Base-by-base conservation (phyloP, 768 basidiomycete genomes). In the Pleurotus cornucopiae region DNA sequence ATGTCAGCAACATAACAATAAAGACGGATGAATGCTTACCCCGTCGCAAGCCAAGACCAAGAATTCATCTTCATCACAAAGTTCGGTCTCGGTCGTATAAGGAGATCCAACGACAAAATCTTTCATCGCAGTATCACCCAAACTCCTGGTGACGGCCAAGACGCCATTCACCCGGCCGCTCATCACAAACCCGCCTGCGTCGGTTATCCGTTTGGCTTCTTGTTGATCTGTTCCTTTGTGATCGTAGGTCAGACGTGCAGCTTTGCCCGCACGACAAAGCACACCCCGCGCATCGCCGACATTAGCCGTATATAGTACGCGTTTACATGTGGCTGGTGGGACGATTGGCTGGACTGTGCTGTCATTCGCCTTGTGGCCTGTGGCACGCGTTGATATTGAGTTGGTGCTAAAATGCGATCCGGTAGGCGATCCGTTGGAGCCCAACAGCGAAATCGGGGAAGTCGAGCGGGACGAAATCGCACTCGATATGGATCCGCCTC, bases 101-200 rank as follows among this genome's bases (percentile, higher is more conserved):
- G 97, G 97, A 25, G 91, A 83, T 1, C 97, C 97, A 47, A 98
- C 97, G 9, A 99, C 97, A 68, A 95, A 99, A 65, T 99, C 97
- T 72, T 99, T 99, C 97, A 99, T 98, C 5, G 93, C 90, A 1
- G 94, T 90, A 66, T 99, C 97, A 34, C 97, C 97, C 56, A 99
- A 75, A 64, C 94, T 94, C 57, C 97, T 81, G 14, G 97, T 99
- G 25, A 99, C 97, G 5, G 94, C 94, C 54, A 99, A 76, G 41
- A 98, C 95, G 60, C 96, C 97, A 62, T 99, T 99, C 34, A 99
- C 97, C 11, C 97, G 84, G 60, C 96, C 97, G 65, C 96, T 96
- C 90, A 99, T 87, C 18, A 99, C 95, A 67, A 98, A 99, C 1
- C 97, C 97, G 7, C 97, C 97, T 0, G 97, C 97, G 66, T 98